Conservation (phyloP, 331 rosid species). For the Quercus tomentella region DNA sequence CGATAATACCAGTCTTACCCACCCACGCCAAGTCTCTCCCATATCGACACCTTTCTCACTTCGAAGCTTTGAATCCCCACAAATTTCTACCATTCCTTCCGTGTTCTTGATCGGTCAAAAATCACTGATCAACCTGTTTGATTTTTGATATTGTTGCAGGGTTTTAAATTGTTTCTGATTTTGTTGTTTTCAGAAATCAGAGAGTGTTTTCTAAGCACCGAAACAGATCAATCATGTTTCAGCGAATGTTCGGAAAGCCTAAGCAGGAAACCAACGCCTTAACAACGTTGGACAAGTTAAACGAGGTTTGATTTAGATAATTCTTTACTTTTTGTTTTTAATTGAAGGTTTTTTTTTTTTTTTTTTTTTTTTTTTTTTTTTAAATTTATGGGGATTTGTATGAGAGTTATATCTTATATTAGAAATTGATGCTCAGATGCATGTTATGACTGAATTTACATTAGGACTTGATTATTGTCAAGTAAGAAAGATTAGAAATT, state of each 20-base stretch:
- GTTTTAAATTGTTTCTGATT: background rate
- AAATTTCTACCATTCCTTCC: no score
- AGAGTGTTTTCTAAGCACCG: background rate
- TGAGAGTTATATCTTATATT: background rate
- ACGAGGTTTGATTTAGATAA: conserved; percentile 37
- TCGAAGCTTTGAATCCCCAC: background rate
- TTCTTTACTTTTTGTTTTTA: background rate
- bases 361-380: background rate
- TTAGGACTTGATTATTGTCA: background rate
- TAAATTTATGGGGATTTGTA: background rate
- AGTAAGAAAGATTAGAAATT: background rate
- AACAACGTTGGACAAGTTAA: conserved; percentile 74
- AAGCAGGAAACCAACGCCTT: conserved; percentile 72
- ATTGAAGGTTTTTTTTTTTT: background rate
- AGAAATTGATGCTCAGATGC: background rate
- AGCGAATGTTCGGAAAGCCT: conserved; percentile 79
- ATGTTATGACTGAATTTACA: background rate
- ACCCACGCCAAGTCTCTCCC: background rate
- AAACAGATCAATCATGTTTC: conserved; percentile 59
- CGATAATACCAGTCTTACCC: background rate
- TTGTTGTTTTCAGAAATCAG: background rate
- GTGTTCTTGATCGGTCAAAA: background rate
- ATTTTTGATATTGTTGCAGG: background rate
- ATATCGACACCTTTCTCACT: background rate
- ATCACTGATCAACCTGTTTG: background rate